Evolutionary conservation across 2,329 filamentous ascomycete species (phyloP).

Genomic region (Camptophora hylomeconis): DNA sequence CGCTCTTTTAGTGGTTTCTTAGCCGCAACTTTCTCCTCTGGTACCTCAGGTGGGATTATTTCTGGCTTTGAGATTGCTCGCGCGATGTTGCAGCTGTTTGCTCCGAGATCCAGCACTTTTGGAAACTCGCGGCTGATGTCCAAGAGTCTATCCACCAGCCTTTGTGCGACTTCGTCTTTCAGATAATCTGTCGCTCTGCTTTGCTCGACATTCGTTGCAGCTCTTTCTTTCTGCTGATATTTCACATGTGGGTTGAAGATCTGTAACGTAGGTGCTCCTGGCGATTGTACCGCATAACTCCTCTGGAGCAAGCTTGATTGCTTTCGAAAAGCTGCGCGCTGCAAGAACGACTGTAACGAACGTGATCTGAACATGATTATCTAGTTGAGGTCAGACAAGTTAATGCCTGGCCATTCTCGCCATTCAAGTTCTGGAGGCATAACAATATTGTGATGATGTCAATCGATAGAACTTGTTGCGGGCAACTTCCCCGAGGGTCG

Average conservation of each 20-base stretch:
- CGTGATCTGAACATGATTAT: constrained; percentile 11
- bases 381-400: constrained; percentile 10
- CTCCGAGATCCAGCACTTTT: constrained; percentile 78
- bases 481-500: no score
- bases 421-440: no score
- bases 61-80: constrained; percentile 57
- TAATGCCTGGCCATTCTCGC: constrained; percentile 11
- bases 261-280: constrained; percentile 66
- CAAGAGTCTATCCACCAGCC: constrained; percentile 74
- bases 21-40: constrained; percentile 7
- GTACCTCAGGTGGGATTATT: constrained; percentile 37
- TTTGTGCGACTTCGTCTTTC: constrained; percentile 76
- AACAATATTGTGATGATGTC: constrained; percentile 7
- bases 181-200: constrained; percentile 82
- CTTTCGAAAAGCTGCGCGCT: constrained; percentile 9
- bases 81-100: constrained; percentile 90
- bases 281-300: constrained; percentile 63
- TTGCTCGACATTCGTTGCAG: constrained; percentile 53
- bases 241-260: constrained; percentile 86
- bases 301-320: constrained; percentile 6
- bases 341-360: constrained; percentile 10
- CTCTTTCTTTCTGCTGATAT: constrained; percentile 81
- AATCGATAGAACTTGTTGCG: constrained; percentile 2
- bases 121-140: constrained; percentile 86
- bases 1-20: constrained; percentile 50